Base-by-base conservation (phyloP, 495 filamentous ascomycete species). In the Talaromyces liani region DNA sequence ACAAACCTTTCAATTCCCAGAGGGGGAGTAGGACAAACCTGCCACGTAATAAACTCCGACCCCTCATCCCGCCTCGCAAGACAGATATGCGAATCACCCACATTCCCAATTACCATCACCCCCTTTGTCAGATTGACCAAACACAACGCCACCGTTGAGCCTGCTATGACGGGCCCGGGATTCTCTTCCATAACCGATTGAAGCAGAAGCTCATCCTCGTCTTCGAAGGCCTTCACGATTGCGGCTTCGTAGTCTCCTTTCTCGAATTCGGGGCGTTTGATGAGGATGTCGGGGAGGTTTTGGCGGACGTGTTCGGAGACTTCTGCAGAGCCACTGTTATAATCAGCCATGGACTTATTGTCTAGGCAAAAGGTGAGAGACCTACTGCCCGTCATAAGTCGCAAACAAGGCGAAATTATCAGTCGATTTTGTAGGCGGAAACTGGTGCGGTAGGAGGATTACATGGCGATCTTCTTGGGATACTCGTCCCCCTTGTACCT, bases 371-470 rank as follows among this genome's bases (percentile, higher is more conserved):
- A 27, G 12, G 20, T 2, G 0, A 2, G 6, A 20, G n/a, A 56
- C 76, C 64, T 67, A 79, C 77, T 79, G 75, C 41, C 77, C 77
- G 51, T 79, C 77, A 61, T 77, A 79, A 12, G 77, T 66, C 10
- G 74, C 75, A 63, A 79, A 74, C 45, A 76, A 70, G 8, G 71
- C 77, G 18, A 79, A 14, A 14, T 71, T 72, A n/a, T 75, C 72
- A 16, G 71, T 58, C 18, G 68, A 69, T 5, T 69, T 53, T 6
- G 65, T 66, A 16, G 68, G 68, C 16, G 70, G 71, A 62, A 79
- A 77, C 6, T 74, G 67, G 2, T 72, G 67, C 39, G 76, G 74
- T 24, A 69, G 56, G 22, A 77, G 58, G 16, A 74, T 27, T 34
- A 65, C 67, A 62, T 68, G 68, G 1, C 70, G 70, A 39, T 79